phyloP scores from a whole-genome alignment of 768 basidiomycete genomes.

The Pleurotus ostreatus region DNA sequence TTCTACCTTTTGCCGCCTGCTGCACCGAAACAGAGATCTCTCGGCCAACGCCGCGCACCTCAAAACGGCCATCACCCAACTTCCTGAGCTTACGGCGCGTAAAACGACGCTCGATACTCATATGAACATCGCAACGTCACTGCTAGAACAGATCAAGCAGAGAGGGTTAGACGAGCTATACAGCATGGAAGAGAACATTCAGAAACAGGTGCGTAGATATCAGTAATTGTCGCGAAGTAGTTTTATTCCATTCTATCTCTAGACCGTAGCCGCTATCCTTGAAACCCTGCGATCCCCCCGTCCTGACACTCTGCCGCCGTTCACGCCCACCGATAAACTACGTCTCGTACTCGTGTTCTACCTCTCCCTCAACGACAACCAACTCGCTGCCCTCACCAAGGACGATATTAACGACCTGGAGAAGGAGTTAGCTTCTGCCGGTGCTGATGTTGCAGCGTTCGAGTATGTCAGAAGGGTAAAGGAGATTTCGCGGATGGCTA shows the following conservation, averaged over 20 bases:
- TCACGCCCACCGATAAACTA: conserved; percentile 81
- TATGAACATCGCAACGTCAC: conserved; percentile 97
- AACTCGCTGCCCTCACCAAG: conserved; percentile 51
- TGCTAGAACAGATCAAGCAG: conserved; percentile 93
- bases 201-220: conserved; percentile 61
- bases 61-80: conserved; percentile 94
- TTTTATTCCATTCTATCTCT: not conserved
- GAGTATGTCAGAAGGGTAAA: conserved; percentile 90
- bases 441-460: conserved; percentile 78
- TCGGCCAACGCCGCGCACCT: conserved; percentile 91
- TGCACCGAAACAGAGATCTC: conserved; percentile 56
- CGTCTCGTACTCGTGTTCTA: conserved; percentile 95
- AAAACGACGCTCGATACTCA: conserved; percentile 97
- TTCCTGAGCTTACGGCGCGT: conserved; percentile 94
- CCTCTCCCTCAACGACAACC: conserved; percentile 78
- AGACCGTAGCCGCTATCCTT: conserved; percentile 79
- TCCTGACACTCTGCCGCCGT: conserved; percentile 44
- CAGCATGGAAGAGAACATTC: conserved; percentile 88
- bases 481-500: conserved; percentile 91
- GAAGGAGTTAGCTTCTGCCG: conserved; percentile 77
- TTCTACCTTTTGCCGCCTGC: too few species aligned
- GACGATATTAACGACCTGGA: conserved; percentile 89
- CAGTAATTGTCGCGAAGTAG: too few species aligned
- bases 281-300: conserved; percentile 80
- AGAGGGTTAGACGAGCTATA: conserved; percentile 96